These are phyloP conservation scores for Carex arenaria DNA, from an alignment of 202 grass and related monocot genomes.

Conservation along the genomic window DNA sequence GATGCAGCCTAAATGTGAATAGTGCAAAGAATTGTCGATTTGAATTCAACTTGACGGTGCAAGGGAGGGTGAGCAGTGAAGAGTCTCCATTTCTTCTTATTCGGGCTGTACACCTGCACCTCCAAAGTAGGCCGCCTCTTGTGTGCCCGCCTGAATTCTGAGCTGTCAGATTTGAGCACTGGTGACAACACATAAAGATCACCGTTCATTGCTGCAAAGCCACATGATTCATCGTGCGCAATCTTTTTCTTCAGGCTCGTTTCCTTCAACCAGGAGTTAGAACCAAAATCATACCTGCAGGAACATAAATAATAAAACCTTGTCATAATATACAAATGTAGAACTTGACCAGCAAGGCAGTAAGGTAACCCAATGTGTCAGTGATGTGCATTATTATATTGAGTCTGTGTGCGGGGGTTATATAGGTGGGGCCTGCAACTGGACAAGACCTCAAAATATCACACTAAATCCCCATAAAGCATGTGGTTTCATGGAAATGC, in stretches of 20 bases:
- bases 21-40: slow-evolving; percentile 55
- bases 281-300: slow-evolving; percentile 59
- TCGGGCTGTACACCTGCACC: slow-evolving; percentile 72
- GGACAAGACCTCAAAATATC: background rate
- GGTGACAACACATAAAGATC: slow-evolving; percentile 58
- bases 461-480: background rate
- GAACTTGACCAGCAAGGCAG: background rate
- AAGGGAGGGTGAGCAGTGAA: slow-evolving; percentile 49
- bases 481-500: background rate
- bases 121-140: slow-evolving; percentile 51
- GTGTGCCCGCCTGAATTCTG: slow-evolving; percentile 23
- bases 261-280: slow-evolving; percentile 61
- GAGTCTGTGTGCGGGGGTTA: background rate
- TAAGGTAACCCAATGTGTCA: background rate
- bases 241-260: slow-evolving; percentile 58
- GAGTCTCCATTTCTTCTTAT: slow-evolving; percentile 59
- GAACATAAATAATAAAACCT: background rate
- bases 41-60: slow-evolving; percentile 46
- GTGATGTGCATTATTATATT: background rate
- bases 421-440: background rate
- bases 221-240: slow-evolving; percentile 35
- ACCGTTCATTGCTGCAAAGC: slow-evolving; percentile 61
- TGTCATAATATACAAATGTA: background rate
- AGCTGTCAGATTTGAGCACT: slow-evolving; percentile 20
- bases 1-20: slow-evolving; percentile 37